A percentile compares a stretch with the other conserved stretches of the same genome.
Evolutionary conservation across 2,329 filamentous ascomycete genomes (phyloP).

Genomic region (Didymella lethalis): DNA sequence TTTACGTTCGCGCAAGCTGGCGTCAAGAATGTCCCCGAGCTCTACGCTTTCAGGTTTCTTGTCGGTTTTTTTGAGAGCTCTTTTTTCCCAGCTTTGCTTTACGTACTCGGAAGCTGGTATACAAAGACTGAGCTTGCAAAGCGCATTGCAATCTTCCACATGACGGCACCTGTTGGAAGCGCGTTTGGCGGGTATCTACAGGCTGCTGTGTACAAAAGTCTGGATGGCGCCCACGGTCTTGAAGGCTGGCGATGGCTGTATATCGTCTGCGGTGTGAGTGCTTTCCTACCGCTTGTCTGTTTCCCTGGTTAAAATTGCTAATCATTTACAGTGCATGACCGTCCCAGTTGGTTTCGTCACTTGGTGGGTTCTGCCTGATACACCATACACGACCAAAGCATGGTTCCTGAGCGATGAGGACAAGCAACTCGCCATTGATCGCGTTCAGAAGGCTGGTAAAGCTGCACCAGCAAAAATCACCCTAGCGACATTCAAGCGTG

Average conservation of each 20-base stretch:
- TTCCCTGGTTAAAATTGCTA: not conserved
- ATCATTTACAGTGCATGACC: not conserved
- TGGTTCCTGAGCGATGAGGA: not conserved
- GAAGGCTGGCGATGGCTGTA: not conserved
- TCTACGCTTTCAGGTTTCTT: not conserved
- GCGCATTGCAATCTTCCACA: not conserved
- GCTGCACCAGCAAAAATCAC: not conserved
- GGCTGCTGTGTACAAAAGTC: conserved; percentile 7
- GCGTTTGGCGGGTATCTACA: conserved; percentile 9
- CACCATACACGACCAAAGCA: not conserved
- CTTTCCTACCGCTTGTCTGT: not conserved
- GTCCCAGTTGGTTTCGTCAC: not conserved
- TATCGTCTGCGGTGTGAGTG: not conserved
- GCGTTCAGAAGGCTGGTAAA: not conserved
- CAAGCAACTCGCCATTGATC: not conserved
- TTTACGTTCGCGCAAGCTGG: not conserved
- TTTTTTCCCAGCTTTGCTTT: not conserved
- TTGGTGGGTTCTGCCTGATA: not conserved
- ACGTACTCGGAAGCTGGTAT: not conserved
- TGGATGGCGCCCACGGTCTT: not conserved
- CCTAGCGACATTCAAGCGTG: not conserved
- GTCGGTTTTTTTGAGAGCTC: not conserved
- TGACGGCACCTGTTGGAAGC: conserved; percentile 1
- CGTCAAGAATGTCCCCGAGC: not conserved
- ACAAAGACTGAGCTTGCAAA: not conserved